Conservation (phyloP, 164 flowering plant species). For the Piper betle region DNA sequence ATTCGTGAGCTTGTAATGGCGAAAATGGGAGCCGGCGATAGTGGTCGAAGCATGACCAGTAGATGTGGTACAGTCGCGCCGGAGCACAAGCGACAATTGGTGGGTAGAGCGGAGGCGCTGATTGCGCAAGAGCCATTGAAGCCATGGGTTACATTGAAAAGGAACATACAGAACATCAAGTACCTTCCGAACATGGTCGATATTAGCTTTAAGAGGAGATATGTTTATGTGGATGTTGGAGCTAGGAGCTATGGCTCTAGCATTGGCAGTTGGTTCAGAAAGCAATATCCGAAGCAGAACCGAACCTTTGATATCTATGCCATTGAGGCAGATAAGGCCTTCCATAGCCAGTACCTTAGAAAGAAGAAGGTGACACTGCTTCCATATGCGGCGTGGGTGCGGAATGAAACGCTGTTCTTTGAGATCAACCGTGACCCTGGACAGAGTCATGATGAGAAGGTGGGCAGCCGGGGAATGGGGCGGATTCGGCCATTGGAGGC, state of each 20-base stretch:
- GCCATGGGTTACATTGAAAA: conserved; percentile 88
- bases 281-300: conserved; percentile 92
- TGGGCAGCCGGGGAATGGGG: conserved; percentile 72
- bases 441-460: conserved; percentile 23
- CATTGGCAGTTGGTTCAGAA: conserved; percentile 90
- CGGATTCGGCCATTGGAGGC: conserved; percentile 44
- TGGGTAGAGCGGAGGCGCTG: conserved; percentile 61
- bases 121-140: conserved; percentile 77
- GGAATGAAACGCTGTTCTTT: conserved; percentile 66
- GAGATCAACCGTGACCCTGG: conserved; percentile 70
- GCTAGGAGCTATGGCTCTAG: conserved; percentile 92
- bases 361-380: conserved; percentile 47
- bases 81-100: conserved; percentile 45
- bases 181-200: conserved; percentile 70
- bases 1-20: conserved; percentile 57
- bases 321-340: conserved; percentile 77
- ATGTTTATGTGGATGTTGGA: conserved; percentile 89
- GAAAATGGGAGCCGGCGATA: conserved; percentile 18
- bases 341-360: conserved; percentile 46
- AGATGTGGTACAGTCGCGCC: conserved; percentile 41
- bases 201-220: conserved; percentile 62
- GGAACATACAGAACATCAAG: conserved; percentile 60
- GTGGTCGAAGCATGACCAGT: conserved; percentile 8
- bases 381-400: conserved; percentile 95
- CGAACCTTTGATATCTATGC: conserved; percentile 81